Base-by-base conservation (phyloP, 1,139 yeast genomes). In the Kodamaea alishanica region DNA sequence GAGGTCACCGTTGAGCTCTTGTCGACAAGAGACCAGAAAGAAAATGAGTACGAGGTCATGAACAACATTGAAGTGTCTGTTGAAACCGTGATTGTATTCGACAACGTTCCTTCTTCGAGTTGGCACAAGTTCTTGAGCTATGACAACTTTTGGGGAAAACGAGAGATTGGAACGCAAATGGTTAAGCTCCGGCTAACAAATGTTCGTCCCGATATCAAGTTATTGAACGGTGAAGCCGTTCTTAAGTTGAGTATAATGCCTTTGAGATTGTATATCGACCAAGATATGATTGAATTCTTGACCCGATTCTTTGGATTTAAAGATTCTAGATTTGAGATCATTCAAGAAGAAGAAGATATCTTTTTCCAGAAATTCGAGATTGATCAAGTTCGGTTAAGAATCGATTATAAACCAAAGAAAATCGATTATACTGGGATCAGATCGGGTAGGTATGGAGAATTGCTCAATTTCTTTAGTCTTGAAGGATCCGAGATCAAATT, bases 321-420 rank as follows among this genome's bases (percentile, higher is more conserved):
- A 50, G 96, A 87, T 54, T 64, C 70, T 8, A 63, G 96, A 42
- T 85, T 85, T 54, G 67, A 71, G 3, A 62, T 80, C n/a, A 28
- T 26, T 68, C 81, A 31, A 70, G 73, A 37, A 5, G 77, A 72
- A 45, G 95, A 86, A 46, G 73, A 76, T 4, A 56, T 81, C 1
- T 90, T 77, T 52, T 68, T 89, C 29, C 90, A 87, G 51, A 79
- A 79, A 52, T 74, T 89, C 34, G 77, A 77, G 37, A 71, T 88
- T 11, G 70, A 76, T 38, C 72, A 84, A 0, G 64, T 92, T 1
- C 75, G 74, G 35, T 60, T 94, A 27, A 81, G 82, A 46, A 66
- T 92, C 31, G 98, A 92, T 59, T 94, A 92, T 60, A 90, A 89
- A 56, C 98, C 98, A 0, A 90, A 89, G 54, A 85, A 81, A 48